Evolutionary conservation across 1,284 basidiomycete species (phyloP).

Genomic region (Farysia itapuensis): DNA sequence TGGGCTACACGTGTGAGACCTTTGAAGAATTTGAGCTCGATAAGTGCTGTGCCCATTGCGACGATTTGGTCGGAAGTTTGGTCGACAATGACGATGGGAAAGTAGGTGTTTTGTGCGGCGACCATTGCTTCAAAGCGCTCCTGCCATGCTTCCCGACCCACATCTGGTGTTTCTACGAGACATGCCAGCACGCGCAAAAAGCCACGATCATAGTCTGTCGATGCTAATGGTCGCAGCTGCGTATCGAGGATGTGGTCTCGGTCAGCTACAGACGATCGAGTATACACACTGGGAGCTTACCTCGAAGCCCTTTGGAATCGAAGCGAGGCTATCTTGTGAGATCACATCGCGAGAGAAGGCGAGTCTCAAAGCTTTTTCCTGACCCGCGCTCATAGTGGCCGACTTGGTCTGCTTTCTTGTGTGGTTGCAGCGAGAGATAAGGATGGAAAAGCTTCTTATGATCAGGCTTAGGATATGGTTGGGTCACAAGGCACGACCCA

Average conservation of each 20-base stretch:
- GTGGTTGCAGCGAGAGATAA: no score
- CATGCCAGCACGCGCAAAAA: conserved; percentile 80
- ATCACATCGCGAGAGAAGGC: conserved; percentile 11
- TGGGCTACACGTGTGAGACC: conserved; percentile 81
- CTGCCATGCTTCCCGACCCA: conserved; percentile 67
- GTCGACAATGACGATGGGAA: conserved; percentile 78
- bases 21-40: conserved; percentile 91
- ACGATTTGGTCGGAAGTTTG: conserved; percentile 75
- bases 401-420: no score
- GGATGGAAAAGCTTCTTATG: no score
- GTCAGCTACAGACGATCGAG: no score
- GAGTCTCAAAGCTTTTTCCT: conserved; percentile 2
- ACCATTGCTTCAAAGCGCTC: conserved; percentile 33
- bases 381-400: no score
- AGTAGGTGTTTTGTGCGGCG: conserved; percentile 65
- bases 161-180: conserved; percentile 76
- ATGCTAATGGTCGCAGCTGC: conserved; percentile 86
- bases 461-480: no score
- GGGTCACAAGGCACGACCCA: no score
- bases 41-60: conserved; percentile 79
- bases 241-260: no score
- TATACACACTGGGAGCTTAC: not conserved
- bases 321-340: conserved; percentile 8
- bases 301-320: conserved; percentile 5
- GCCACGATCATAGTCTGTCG: conserved; percentile 77